These are phyloP conservation scores for Mortierella hygrophila DNA, from an alignment of 192 early-diverging fungal genomes.

Conservation along the genomic window DNA sequence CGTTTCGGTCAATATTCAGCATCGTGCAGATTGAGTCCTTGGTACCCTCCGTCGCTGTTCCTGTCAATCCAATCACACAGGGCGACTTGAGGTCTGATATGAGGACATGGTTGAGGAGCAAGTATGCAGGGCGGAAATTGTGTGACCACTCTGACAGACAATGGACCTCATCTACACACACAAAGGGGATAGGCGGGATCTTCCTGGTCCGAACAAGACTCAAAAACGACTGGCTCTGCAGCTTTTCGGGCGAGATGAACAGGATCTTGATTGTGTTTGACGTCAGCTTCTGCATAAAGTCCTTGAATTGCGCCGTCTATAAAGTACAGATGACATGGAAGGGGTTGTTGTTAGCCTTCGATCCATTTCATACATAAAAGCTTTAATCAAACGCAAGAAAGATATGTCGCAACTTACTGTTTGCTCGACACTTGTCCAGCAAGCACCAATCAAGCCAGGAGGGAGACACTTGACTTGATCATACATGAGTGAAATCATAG, in stretches of 20 bases:
- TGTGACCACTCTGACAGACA: conserved; percentile 91
- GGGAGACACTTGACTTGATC: conserved; percentile 84
- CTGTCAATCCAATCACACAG: conserved; percentile 79
- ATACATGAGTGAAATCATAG: conserved; percentile 87
- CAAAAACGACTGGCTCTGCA: conserved; percentile 73
- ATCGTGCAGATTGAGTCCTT: conserved; percentile 66
- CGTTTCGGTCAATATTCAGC: conserved; percentile 65
- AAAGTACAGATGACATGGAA: background rate
- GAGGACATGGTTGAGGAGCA: conserved; percentile 69
- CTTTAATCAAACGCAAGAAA: background rate
- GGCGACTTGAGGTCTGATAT: conserved; percentile 56
- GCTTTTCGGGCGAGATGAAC: conserved; percentile 79
- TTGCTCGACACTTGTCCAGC: conserved; percentile 68
- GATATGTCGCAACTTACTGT: conserved; percentile 4
- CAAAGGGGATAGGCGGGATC: conserved; percentile 70
- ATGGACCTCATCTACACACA: conserved; percentile 87
- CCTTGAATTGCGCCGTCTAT: conserved; percentile 48
- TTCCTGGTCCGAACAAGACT: conserved; percentile 59
- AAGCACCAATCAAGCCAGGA: conserved; percentile 67
- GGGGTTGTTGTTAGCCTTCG: conserved; percentile 10
- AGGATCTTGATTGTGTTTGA: conserved; percentile 72
- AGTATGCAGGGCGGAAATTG: conserved; percentile 81
- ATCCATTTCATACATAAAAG: background rate
- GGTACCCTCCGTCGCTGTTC: conserved; percentile 74
- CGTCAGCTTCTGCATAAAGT: conserved; percentile 59